Evolutionary conservation across 176 grass and related monocot genomes (phyloP).

Genomic region (Aegilops speltoides): DNA sequence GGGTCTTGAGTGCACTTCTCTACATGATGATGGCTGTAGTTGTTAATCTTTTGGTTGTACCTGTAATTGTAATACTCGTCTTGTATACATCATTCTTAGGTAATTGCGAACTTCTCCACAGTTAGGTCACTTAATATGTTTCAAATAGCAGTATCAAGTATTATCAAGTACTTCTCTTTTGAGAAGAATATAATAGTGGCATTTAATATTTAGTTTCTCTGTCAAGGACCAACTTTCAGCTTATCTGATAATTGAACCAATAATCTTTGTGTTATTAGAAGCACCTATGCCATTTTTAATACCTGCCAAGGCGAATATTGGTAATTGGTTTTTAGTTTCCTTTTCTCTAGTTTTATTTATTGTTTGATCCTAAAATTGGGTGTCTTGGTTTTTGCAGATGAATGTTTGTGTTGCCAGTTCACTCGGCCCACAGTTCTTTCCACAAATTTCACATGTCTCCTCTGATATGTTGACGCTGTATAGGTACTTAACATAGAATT

Average conservation of each 20-base stretch:
- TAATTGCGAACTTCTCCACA: too few species aligned
- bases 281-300: background rate
- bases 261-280: constrained; percentile 17
- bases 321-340: background rate
- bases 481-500: constrained; percentile 41
- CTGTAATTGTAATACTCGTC: background rate
- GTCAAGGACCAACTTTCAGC: background rate
- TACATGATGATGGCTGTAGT: background rate
- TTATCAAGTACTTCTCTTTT: background rate
- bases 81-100: background rate
- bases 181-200: background rate
- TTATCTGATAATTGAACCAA: background rate
- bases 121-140: too few species aligned
- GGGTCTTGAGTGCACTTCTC: background rate
- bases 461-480: constrained; percentile 88
- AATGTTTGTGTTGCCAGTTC: constrained; percentile 76
- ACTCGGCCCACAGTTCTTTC: constrained; percentile 77
- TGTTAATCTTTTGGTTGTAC: background rate
- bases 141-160: too few species aligned
- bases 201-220: background rate
- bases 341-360: background rate
- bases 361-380: background rate
- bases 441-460: constrained; percentile 80
- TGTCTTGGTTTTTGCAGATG: constrained; percentile 59
- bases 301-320: background rate